These are phyloP conservation scores for Rhododendron vialii DNA, from an alignment of 148 eudicot genomes.

Conservation along the genomic window DNA sequence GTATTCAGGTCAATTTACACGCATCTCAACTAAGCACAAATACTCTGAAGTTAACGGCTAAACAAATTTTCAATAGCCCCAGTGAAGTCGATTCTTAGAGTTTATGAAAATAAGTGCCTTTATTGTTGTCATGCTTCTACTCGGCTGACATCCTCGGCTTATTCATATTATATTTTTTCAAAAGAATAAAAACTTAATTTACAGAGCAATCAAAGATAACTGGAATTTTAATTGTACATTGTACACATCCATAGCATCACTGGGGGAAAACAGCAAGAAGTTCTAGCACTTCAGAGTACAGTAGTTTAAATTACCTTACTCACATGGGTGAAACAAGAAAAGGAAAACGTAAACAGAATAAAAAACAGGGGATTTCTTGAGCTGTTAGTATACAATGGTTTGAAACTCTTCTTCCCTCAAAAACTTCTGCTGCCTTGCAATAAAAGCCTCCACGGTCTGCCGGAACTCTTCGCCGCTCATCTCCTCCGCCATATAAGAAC, in stretches of 20 bases:
- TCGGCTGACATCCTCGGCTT: too few relatives aligned
- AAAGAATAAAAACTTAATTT: not conserved
- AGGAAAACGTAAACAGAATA: not conserved
- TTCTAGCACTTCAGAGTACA: not conserved
- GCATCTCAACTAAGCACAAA: too few relatives aligned
- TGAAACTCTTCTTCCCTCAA: conserved; percentile 61
- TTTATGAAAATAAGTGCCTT: too few relatives aligned
- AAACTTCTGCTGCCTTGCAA: conserved; percentile 77
- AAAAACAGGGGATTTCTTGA: conserved; percentile 3
- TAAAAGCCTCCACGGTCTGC: conserved; percentile 44
- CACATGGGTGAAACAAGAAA: not conserved
- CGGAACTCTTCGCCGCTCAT: conserved; percentile 21
- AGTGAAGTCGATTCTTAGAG: too few relatives aligned
- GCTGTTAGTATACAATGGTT: not conserved
- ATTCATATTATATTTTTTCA: too few relatives aligned
- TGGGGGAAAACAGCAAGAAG: not conserved
- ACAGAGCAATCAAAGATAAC: not conserved
- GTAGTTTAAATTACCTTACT: not conserved
- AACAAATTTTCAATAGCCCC: too few relatives aligned
- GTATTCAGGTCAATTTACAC: too few relatives aligned
- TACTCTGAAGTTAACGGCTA: too few relatives aligned
- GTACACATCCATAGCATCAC: not conserved
- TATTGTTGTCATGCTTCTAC: too few relatives aligned
- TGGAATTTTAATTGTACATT: not conserved
- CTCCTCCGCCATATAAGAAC: not conserved